Conservation (phyloP, 2,329 filamentous ascomycete species). For the Elsinoe australis region DNA sequence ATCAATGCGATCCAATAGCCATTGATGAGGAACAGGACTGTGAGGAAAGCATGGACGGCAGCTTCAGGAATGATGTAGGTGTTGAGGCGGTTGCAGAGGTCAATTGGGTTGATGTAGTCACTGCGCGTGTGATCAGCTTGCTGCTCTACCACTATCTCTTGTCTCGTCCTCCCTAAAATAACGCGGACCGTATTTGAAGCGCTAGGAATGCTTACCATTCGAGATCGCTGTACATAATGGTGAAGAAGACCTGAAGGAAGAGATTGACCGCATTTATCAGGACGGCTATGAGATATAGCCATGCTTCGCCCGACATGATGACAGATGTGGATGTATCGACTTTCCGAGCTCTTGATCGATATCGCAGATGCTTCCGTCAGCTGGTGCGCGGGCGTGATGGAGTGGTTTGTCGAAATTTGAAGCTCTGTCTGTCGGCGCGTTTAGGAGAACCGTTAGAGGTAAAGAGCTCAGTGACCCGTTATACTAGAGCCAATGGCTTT, state of each 20-base stretch:
- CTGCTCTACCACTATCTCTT: neutral
- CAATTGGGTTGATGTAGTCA: slow-evolving; percentile 99
- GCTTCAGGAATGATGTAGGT: slow-evolving; percentile 99
- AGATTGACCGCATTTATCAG: slow-evolving; percentile 99
- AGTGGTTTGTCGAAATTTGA: neutral
- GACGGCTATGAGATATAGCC: slow-evolving; percentile 92
- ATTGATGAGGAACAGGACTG: slow-evolving; percentile 93
- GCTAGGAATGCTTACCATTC: slow-evolving; percentile 67
- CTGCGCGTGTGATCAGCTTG: slow-evolving; percentile 39
- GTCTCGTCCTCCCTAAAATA: neutral
- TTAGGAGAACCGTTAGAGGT: neutral
- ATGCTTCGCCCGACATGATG: slow-evolving; percentile 36
- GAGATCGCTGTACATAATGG: slow-evolving; percentile 99
- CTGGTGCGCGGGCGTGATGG: neutral
- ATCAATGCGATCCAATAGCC: slow-evolving; percentile 94
- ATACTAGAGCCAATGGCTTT: neutral
- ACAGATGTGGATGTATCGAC: neutral
- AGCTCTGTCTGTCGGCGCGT: neutral
- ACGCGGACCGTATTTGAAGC: too few relatives aligned
- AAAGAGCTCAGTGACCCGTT: too few relatives aligned
- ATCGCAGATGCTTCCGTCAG: neutral
- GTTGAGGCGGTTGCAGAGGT: slow-evolving; percentile 99
- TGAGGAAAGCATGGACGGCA: slow-evolving; percentile 92
- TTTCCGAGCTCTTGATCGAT: neutral
- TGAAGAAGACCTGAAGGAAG: slow-evolving; percentile 99